Evolutionary conservation across 805 yeast species (phyloP), one percentile per base, ranked within the genome.

Genomic region (Cephaloascus albidus): DNA sequence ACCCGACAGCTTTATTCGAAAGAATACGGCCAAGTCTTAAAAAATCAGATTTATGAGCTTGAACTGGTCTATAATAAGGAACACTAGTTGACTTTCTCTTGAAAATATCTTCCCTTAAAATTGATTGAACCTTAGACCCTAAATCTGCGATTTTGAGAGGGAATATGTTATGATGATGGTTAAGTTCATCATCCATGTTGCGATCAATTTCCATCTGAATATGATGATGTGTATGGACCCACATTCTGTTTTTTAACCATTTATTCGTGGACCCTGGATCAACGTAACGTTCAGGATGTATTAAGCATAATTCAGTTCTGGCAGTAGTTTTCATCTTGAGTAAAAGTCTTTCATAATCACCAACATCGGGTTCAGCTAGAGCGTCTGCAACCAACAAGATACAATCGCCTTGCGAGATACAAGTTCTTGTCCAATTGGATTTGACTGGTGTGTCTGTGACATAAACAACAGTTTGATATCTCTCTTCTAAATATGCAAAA

Each of bases 161-260:
- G 15, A 31, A 16, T n/a, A 14, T 31, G 14, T 31, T 31, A 15
- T 8, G 16, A n/a, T 31, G 33, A 23, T 23, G 28, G 12, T 23
- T 12, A 23, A 43, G n/a, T 40, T 53, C 40, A 19, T 43, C 48
- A 40, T 49, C 38, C 12, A 45, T 38, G 19, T 52, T 55, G 16
- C 54, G 49, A 0, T 50, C 44, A 16, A 65, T 51, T 20, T 60
- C 64, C 77, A 89, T 79, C 49, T 86, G 94, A 12, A 90, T 75
- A 55, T 90, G 97, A 55, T 93, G 97, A 53, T 90, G 96, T 0
- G 87, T 78, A 45, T 86, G 86, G 3, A 93, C 87, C 97, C 97
- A 93, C 2, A 79, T 72, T 45, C 98, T 65, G 43, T 76, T 76
- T 50, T 83, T 84, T 37, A 93, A 66, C 97, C 97, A 90, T 37